Percentiles rank a stretch among this genome's conserved stretches.
These are phyloP conservation scores for Daldinia decipiens DNA, from an alignment of 495 filamentous ascomycete species.

Conservation along the genomic window DNA sequence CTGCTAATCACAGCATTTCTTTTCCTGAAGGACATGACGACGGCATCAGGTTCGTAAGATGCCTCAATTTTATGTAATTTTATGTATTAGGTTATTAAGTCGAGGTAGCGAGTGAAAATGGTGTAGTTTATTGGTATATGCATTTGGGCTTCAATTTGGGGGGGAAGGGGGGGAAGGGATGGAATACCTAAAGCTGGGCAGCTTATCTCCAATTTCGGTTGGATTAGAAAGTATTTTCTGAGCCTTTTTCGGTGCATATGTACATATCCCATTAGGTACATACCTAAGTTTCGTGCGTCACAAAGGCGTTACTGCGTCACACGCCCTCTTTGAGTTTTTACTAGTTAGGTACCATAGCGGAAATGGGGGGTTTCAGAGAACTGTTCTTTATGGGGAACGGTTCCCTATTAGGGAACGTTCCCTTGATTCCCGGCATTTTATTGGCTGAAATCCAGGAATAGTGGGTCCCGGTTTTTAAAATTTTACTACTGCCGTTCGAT, in stretches of 20 bases:
- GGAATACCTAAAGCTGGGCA: not conserved
- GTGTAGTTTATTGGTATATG: not conserved
- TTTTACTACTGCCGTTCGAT: too few relatives aligned
- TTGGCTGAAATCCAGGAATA: too few relatives aligned
- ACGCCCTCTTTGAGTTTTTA: not conserved
- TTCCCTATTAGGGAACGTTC: too few relatives aligned
- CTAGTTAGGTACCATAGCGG: too few relatives aligned
- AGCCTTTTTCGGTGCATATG: not conserved
- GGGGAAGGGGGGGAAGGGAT: too few relatives aligned
- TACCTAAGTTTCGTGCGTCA: slow-evolving; percentile 1
- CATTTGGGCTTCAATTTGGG: slow-evolving; percentile 1
- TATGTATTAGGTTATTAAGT: not conserved
- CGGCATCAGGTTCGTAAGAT: slow-evolving; percentile 42
- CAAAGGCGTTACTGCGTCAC: slow-evolving; percentile 2
- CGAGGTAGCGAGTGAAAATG: not conserved
- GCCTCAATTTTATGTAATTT: not conserved
- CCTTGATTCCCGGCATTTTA: too few relatives aligned
- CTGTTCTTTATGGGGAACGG: too few relatives aligned
- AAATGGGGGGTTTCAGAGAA: too few relatives aligned
- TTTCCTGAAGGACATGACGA: slow-evolving; percentile 87
- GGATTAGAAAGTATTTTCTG: too few relatives aligned
- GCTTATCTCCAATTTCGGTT: not conserved
- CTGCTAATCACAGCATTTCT: slow-evolving; percentile 75
- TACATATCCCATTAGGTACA: not conserved
- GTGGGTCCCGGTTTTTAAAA: too few relatives aligned